These are phyloP conservation scores for Rhododendron mucronatum DNA, from an alignment of 148 eudicot species.

Conservation along the genomic window DNA sequence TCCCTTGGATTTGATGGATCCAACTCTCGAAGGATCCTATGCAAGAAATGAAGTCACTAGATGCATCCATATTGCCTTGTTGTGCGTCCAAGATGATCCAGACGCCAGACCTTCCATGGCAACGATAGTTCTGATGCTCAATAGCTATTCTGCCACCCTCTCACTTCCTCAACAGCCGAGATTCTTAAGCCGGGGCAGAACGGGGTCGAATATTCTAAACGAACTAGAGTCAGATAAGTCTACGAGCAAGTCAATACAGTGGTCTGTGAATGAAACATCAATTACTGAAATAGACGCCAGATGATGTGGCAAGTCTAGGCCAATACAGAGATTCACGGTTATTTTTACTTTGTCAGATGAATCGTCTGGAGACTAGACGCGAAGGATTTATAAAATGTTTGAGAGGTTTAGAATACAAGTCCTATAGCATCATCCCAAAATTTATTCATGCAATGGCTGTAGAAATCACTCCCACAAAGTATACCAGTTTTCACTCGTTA, in stretches of 20 bases:
- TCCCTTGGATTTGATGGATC: constrained; percentile 26
- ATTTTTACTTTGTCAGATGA: not conserved
- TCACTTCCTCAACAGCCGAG: constrained; percentile 26
- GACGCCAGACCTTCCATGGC: constrained; percentile 41
- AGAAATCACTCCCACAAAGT: not conserved
- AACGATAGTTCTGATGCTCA: constrained; percentile 21
- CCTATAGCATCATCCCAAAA: not conserved
- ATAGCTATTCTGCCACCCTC: constrained; percentile 18
- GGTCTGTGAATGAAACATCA: constrained; percentile 2
- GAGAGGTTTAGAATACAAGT: not conserved
- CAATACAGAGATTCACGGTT: not conserved
- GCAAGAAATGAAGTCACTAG: constrained; percentile 28
- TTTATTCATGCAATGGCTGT: too few relatives aligned
- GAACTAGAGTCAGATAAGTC: not conserved
- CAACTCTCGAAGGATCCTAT: constrained; percentile 16
- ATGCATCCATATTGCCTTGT: constrained; percentile 30
- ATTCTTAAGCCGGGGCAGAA: not conserved
- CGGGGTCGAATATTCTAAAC: too few relatives aligned
- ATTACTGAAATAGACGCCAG: not conserved
- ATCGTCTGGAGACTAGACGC: not conserved
- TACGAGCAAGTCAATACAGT: not conserved
- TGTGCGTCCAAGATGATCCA: constrained; percentile 35
- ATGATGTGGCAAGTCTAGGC: not conserved
- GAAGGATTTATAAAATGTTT: not conserved
- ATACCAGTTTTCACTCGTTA: not conserved